Percentiles rank a stretch among this genome's conserved stretches.
Conservation (phyloP, 495 filamentous ascomycete genomes). For the Penicillium verhagenii region DNA sequence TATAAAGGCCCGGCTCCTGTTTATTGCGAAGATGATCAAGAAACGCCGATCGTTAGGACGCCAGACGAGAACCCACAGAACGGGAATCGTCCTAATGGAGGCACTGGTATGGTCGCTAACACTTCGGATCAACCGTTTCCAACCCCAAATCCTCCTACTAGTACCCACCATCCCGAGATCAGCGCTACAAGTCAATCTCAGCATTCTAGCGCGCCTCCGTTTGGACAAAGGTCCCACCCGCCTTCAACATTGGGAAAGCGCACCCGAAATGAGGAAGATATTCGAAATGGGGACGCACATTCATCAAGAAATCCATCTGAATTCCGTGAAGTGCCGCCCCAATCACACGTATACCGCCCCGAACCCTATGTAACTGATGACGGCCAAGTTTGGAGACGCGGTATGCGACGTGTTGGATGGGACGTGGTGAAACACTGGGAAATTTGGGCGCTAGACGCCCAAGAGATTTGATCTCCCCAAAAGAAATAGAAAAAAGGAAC, state of each 20-base stretch:
- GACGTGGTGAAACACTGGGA: conserved; percentile 45
- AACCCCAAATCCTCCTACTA: neutral
- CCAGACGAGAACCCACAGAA: neutral
- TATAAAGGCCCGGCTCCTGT: conserved; percentile 27
- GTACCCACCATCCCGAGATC: neutral
- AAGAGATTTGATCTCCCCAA: conserved; percentile 32
- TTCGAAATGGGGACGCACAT: neutral
- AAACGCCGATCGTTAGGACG: conserved; percentile 9
- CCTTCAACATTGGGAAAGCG: conserved; percentile 31
- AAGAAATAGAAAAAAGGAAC: neutral
- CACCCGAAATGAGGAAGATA: conserved; percentile 19
- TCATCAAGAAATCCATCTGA: neutral
- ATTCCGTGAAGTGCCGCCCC: neutral
- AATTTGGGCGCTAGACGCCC: conserved; percentile 43
- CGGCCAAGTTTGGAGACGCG: conserved; percentile 28
- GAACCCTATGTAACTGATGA: conserved; percentile 10
- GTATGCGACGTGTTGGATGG: conserved; percentile 39
- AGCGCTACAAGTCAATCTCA: neutral
- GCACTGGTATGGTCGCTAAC: neutral
- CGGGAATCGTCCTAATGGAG: neutral
- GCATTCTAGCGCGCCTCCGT: neutral
- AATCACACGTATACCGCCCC: neutral
- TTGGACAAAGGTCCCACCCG: neutral
- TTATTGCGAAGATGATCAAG: neutral
- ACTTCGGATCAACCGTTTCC: neutral